Percentiles rank a stretch among this genome's conserved stretches.
These are phyloP conservation scores for Globisporangium splendens DNA, from an alignment of 352 stramenopile genomes.

Conservation along the genomic window DNA sequence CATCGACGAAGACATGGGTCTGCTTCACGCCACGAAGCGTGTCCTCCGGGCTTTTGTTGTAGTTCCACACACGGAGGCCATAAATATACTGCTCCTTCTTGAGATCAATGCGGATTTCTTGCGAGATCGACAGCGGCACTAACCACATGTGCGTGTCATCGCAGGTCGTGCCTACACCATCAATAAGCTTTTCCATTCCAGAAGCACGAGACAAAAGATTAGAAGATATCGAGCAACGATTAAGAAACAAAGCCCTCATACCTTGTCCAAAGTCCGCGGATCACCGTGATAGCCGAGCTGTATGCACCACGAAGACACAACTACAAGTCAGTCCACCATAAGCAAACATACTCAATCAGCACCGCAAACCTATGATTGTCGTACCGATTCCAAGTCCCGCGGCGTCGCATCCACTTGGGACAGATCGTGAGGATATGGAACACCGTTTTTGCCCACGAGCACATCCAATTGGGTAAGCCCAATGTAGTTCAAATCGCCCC, in stretches of 20 bases:
- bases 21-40: conserved; percentile 67
- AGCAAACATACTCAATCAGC: background rate
- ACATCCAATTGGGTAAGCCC: conserved; percentile 77
- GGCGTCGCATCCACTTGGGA: conserved; percentile 56
- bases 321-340: background rate
- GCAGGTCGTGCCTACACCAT: conserved; percentile 74
- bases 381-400: conserved; percentile 66
- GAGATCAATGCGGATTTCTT: conserved; percentile 61
- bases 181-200: conserved; percentile 46
- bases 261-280: conserved; percentile 86
- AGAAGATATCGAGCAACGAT: background rate
- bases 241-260: conserved; percentile 10
- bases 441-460: conserved; percentile 40
- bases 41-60: conserved; percentile 80
- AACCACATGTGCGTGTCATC: conserved; percentile 92
- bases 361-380: background rate
- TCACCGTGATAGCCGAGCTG: conserved; percentile 74
- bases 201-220: background rate
- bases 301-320: conserved; percentile 1
- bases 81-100: conserved; percentile 48
- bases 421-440: conserved; percentile 34
- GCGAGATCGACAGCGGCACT: conserved; percentile 46
- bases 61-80: conserved; percentile 76
- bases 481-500: conserved; percentile 85
- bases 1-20: conserved; percentile 47